Base-by-base conservation (phyloP, 352 stramenopile genomes). In the Globisporangium middletonii region DNA sequence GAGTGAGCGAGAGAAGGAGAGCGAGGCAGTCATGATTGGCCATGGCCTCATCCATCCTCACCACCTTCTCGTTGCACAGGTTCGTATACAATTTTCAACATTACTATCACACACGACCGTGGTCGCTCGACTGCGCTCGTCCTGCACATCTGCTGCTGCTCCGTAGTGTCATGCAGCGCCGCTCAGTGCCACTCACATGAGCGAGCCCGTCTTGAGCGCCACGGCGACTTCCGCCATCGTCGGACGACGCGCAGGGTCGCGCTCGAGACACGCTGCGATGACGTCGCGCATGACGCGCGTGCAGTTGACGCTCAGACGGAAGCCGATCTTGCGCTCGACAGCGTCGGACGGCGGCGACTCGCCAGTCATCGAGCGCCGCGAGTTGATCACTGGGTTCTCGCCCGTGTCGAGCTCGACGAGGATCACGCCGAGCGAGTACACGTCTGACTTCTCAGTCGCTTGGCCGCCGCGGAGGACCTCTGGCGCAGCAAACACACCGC, bases 351-450 rank as follows among this genome's bases (percentile, higher is more conserved):
- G 66, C 50, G 75, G 63, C 38, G 23, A 50, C 44, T 61, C 58
- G 18, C 67, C 60, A 28, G 77, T 65, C 58, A 75, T 74, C 26
- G 80, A 58, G 0, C 68, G 77, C 35, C 72, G 59, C 19, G 74
- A 67, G 58, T 93, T 87, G 54, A 81, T 69, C 42, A 86, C 72
- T 0, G 81, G 83, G 27, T 76, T 84, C 58, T 88, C 77, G 19
- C 79, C 77, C 5, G 80, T 76, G 52, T 88, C 79, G 28, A 94
- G 71, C 57, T 94, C 83, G 27, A 90, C 81, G 35, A 94, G 74
- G 27, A 92, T 60, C 23, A 94, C 79, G 33, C 81, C 83, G 52
- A 94, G 88, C 48, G 83, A 69, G 62, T 83, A 94, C 16, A 90
- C 77, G 28, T 94, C 81, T 16, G 81, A 72, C 60, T 74, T 79